A percentile compares a stretch with the other conserved stretches of the same genome.
Evolutionary conservation across 2,329 filamentous ascomycete species (phyloP).

Genomic region (Alternaria atra): DNA sequence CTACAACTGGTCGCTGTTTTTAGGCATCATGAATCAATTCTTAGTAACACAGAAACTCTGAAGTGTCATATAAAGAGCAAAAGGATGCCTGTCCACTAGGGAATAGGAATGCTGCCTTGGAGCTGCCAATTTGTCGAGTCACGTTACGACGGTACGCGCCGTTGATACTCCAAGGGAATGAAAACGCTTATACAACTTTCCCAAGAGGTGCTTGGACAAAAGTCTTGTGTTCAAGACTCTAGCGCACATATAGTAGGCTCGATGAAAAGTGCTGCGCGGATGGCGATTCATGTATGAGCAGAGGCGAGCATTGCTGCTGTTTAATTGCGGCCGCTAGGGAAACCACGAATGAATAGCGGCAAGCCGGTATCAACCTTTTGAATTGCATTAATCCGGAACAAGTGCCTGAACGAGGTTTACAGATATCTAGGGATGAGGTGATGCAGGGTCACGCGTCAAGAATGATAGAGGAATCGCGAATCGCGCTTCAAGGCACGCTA

Average conservation of each 20-base stretch:
- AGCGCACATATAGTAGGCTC: neutral
- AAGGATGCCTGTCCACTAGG: neutral
- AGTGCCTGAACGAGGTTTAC: neutral
- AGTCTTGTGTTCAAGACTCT: neutral
- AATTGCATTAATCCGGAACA: no score
- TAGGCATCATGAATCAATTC: no score
- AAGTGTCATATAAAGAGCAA: neutral
- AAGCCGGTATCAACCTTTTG: neutral
- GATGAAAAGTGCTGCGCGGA: conserved; percentile 2
- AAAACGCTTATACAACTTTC: conserved; percentile 2
- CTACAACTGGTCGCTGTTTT: no score
- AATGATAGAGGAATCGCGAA: neutral
- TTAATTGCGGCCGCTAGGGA: neutral
- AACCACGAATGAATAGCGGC: neutral
- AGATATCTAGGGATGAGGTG: neutral
- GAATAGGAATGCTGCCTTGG: neutral
- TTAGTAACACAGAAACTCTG: neutral
- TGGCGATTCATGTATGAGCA: conserved; percentile 2
- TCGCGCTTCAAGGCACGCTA: neutral
- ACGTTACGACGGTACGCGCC: neutral
- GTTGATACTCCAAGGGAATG: conserved; percentile 9
- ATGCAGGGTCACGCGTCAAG: neutral
- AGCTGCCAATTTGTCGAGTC: neutral
- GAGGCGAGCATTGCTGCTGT: neutral
- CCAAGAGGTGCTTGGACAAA: conserved; percentile 2